Conservation (phyloP, 1,139 yeast genomes). For the Insectozyma bohioensis region DNA sequence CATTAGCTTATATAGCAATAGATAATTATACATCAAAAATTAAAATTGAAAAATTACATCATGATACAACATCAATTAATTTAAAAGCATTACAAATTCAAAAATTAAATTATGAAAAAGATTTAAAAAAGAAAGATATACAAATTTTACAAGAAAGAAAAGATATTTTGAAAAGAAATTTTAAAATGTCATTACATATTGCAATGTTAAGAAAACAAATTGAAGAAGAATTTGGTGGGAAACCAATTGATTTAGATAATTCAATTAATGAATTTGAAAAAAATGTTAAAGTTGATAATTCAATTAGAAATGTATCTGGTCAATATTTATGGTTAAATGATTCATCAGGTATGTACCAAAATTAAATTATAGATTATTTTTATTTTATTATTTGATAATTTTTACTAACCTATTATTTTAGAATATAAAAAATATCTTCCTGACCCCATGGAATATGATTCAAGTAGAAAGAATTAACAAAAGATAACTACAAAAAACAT, state of each 20-base stretch:
- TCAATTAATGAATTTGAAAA: constrained; percentile 56
- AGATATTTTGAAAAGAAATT: constrained; percentile 49
- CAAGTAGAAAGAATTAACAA: constrained; percentile 20
- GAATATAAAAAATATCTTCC: constrained; percentile 53
- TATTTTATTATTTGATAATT: no score
- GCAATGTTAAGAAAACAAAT: constrained; percentile 63
- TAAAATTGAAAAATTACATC: constrained; percentile 39
- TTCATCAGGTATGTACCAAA: constrained; percentile 29
- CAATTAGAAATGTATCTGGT: constrained; percentile 53
- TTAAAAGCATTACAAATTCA: constrained; percentile 43
- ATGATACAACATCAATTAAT: constrained; percentile 41
- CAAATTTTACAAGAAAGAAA: constrained; percentile 49
- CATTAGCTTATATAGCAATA: constrained; percentile 48
- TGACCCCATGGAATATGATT: constrained; percentile 58
- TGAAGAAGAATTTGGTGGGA: constrained; percentile 49
- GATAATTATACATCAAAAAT: constrained; percentile 50
- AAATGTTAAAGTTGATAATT: constrained; percentile 54
- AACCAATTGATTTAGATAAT: constrained; percentile 53
- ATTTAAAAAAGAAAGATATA: constrained; percentile 46
- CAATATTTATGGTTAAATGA: constrained; percentile 62
- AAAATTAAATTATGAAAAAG: constrained; percentile 43
- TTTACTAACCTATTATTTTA: constrained; percentile 20
- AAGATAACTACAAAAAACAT: no score
- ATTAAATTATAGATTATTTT: no score
- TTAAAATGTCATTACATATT: constrained; percentile 63